Evolutionary conservation across 768 basidiomycete genomes (phyloP).

Genomic region (Suillus alpinus): DNA sequence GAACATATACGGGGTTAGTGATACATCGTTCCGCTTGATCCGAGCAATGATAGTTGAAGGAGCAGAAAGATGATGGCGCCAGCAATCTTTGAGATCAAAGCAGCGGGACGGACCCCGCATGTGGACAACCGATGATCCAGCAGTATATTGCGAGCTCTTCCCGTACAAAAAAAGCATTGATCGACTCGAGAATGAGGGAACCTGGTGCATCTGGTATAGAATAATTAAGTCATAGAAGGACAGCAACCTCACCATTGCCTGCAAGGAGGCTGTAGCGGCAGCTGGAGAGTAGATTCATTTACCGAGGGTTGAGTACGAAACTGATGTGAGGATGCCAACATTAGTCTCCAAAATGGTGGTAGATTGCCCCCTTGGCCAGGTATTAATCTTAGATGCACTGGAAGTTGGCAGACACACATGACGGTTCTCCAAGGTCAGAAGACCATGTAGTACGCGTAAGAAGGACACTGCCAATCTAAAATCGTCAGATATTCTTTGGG

Average conservation of each 20-base stretch:
- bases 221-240: slow-evolving; percentile 2
- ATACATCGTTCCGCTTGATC: not conserved
- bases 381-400: slow-evolving; percentile 4
- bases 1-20: not conserved
- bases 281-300: not conserved
- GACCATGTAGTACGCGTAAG: slow-evolving; percentile 2
- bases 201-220: not conserved
- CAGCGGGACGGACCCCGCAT: not conserved
- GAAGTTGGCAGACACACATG: not conserved
- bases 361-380: not conserved
- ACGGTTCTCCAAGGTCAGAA: not conserved
- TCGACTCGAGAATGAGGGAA: not conserved
- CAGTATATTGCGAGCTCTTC: not conserved
- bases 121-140: not conserved
- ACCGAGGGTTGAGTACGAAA: not conserved
- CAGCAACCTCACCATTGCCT: slow-evolving; percentile 1
- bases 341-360: slow-evolving; percentile 1
- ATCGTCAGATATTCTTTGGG: not conserved
- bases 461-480: slow-evolving; percentile 3
- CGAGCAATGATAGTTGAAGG: not conserved
- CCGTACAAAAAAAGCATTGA: not conserved
- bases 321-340: not conserved
- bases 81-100: not conserved
- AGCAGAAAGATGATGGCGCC: not conserved
- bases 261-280: slow-evolving; percentile 5